Percentiles rank a stretch among this genome's conserved stretches.
Conservation (phyloP, 345 rosid species). For the rapeseed (Brassica napus) region DNA sequence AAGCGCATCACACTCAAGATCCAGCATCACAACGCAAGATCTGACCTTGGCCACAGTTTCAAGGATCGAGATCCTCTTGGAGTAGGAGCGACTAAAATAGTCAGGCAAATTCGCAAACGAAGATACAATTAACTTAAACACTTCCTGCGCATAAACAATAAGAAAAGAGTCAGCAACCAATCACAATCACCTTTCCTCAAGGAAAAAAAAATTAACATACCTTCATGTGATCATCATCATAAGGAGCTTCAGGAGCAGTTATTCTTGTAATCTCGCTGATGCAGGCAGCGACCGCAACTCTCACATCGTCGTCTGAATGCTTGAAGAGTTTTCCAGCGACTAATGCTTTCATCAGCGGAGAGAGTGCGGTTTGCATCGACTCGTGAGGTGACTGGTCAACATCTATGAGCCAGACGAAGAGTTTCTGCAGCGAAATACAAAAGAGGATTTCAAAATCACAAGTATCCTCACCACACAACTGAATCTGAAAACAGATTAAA, state of each 20-base stretch:
- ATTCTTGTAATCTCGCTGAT: slow-evolving; percentile 90
- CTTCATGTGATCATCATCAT: slow-evolving; percentile 77
- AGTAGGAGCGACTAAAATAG: slow-evolving; percentile 61
- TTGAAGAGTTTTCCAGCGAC: slow-evolving; percentile 53
- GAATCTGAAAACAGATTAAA: no score
- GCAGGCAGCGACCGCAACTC: slow-evolving; percentile 85
- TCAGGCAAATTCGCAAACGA: slow-evolving; percentile 62
- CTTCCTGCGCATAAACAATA: slow-evolving; percentile 55
- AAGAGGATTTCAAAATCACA: not conserved
- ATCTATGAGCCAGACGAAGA: slow-evolving; percentile 54
- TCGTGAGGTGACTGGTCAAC: slow-evolving; percentile 33
- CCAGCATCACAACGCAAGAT: slow-evolving; percentile 87
- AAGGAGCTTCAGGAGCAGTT: slow-evolving; percentile 91
- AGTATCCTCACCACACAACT: no score
- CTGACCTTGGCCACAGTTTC: slow-evolving; percentile 88
- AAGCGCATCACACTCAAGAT: slow-evolving; percentile 80
- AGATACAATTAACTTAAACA: slow-evolving; percentile 83
- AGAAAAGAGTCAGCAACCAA: not conserved
- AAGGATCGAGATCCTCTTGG: slow-evolving; percentile 63
- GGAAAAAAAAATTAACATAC: slow-evolving; percentile 34
- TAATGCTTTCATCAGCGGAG: slow-evolving; percentile 63
- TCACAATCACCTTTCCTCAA: not conserved
- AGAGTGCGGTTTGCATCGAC: slow-evolving; percentile 45
- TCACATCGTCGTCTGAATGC: slow-evolving; percentile 71
- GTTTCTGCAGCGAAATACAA: slow-evolving; percentile 50